Evolutionary conservation across 495 filamentous ascomycete species (phyloP), one percentile per base, ranked within the genome.

Genomic region (Trichoderma erinaceum): DNA sequence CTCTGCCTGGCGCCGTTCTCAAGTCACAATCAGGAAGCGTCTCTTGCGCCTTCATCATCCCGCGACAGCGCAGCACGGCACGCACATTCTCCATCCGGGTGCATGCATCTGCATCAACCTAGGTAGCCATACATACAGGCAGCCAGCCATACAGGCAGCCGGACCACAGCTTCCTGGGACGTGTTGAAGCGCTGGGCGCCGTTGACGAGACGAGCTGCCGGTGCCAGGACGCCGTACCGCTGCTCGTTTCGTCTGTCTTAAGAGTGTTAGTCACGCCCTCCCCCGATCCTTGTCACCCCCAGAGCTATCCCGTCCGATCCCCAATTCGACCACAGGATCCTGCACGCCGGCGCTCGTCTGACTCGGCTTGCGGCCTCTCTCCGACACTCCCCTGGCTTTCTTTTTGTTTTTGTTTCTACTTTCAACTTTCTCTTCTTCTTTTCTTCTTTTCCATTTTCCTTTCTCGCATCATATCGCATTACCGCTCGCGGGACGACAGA

Each of bases 321-420:
- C 56, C 56, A 61, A 61, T 25, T 21, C 56, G 56, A 32, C 56
- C 56, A 61, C 56, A 61, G 56, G 25, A 61, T 61, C 56, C 56
- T 61, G 56, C 56, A 61, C 56, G 56, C 56, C 56, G 56, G 56
- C 56, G 56, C 56, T 61, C 56, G 56, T 61, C 56, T 61, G 56
- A 61, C 56, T 61, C 56, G 56, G 56, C 56, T 61, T 13, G 56
- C 56, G 50, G 50, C n/a, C 50, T 56, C 50, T 56, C 50, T 56
- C 50, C 21, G 50, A 56, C 50, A 25, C 18, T 61, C 56, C 56
- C 56, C 56, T 61, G 56, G 56, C 56, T 10, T 61, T 61, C 23
- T 61, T 16, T 16, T 61, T 61, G 25, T 61, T 61, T 61, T 61
- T 12, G 11, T 61, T 12, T 13, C 27, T 61, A 13, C 27, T 61